phyloP scores from a whole-genome alignment of 306 rosid genomes.

The Amphicarpaea edgeworthii region DNA sequence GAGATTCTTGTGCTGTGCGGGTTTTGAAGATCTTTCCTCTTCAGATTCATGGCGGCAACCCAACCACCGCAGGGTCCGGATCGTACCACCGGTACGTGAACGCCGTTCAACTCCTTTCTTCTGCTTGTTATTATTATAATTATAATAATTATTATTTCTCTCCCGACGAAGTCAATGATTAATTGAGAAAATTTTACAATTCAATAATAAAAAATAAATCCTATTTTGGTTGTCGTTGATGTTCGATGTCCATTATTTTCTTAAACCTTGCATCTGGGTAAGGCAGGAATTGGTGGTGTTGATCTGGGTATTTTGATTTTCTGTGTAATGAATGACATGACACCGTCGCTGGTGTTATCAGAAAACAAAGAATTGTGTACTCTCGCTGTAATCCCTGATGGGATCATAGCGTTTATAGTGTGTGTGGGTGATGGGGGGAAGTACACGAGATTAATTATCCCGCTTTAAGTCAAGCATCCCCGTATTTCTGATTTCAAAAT shows the following conservation, averaged over 20 bases:
- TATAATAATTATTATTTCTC: background rate
- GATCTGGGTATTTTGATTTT: slow-evolving; percentile 16
- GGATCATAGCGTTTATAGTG: slow-evolving; percentile 10
- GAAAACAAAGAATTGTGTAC: slow-evolving; percentile 21
- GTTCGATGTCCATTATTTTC: slow-evolving; percentile 35
- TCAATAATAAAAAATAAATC: background rate
- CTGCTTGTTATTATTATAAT: background rate
- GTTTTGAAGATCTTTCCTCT: slow-evolving; percentile 54
- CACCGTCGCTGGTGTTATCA: background rate
- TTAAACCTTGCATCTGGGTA: slow-evolving; percentile 58
- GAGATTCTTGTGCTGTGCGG: slow-evolving; percentile 49
- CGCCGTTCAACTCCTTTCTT: background rate
- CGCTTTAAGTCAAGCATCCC: background rate
- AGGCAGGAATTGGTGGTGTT: slow-evolving; percentile 17
- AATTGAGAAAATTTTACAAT: background rate
- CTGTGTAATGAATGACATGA: slow-evolving; percentile 15
- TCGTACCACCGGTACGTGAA: slow-evolving; percentile 67
- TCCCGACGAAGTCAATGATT: background rate
- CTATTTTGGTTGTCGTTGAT: slow-evolving; percentile 30
- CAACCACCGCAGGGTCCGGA: slow-evolving; percentile 65
- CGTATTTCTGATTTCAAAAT: background rate
- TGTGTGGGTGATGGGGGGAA: background rate
- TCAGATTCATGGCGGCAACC: slow-evolving; percentile 82
- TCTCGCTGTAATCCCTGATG: slow-evolving; percentile 1
- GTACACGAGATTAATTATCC: background rate